These are phyloP conservation scores for Cercophora samala DNA, from an alignment of 495 filamentous ascomycete genomes.

Conservation along the genomic window DNA sequence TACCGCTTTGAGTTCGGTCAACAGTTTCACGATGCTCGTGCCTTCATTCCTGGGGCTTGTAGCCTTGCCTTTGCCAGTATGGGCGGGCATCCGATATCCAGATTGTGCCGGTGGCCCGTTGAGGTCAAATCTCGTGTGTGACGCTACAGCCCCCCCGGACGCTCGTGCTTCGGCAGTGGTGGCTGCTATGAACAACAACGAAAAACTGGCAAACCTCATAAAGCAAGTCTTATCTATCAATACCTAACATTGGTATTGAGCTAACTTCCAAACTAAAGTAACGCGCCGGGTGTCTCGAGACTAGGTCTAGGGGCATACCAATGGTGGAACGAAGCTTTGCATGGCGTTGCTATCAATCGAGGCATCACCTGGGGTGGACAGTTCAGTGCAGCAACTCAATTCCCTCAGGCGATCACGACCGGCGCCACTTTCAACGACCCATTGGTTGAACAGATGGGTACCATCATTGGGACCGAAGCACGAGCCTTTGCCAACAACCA, in stretches of 20 bases:
- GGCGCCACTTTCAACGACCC: conserved; percentile 48
- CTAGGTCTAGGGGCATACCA: conserved; percentile 45
- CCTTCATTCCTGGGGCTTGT: not conserved
- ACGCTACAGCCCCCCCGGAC: conserved; percentile 41
- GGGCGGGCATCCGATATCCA: conserved; percentile 23
- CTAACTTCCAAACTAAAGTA: conserved; percentile 21
- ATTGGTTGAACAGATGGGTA: conserved; percentile 40
- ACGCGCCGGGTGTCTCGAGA: conserved; percentile 34
- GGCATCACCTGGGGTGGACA: conserved; percentile 34
- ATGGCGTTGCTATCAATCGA: conserved; percentile 40
- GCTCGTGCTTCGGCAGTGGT: conserved; percentile 45
- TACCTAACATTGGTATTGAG: conserved; percentile 34
- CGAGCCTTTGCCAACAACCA: conserved; percentile 64
- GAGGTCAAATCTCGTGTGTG: conserved; percentile 43
- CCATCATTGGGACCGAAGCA: conserved; percentile 56
- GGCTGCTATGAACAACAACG: conserved; percentile 39
- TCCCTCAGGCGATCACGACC: conserved; percentile 45
- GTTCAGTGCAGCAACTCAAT: conserved; percentile 48
- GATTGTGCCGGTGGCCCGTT: conserved; percentile 37
- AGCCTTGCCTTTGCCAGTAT: conserved; percentile 7
- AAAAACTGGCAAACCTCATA: conserved; percentile 43
- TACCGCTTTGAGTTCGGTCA: not conserved
- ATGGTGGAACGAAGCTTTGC: conserved; percentile 55
- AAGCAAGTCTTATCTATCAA: conserved; percentile 24
- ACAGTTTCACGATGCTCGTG: not conserved